Base-by-base conservation (phyloP, 1,284 basidiomycete genomes). In the Heliocybe sulcata region DNA sequence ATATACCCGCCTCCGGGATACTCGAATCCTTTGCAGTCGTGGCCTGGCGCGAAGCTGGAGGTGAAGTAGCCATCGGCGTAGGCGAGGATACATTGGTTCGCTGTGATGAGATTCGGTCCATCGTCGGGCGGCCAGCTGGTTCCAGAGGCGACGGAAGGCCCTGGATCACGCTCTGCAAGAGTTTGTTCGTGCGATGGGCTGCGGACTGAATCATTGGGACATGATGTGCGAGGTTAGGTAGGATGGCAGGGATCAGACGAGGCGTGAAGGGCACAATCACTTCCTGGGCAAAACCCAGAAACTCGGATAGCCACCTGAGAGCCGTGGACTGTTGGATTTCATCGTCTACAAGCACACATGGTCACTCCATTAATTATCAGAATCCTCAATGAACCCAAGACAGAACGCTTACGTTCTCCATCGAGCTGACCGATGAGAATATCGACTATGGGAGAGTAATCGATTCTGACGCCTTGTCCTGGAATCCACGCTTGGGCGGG, bases 201-300 rank as follows among this genome's bases (percentile, higher is more conserved):
- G 91, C 90, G 0, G 81, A 78, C 63, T 95, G 92, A 58, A 99
- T 98, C 74, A 91, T 89, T 0, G 86, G 77, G 53, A 88, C 88
- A 63, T 94, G 91, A 61, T 96, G 94, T 0, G 97, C 94, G 33
- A 99, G 84, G 65, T 94, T 97, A 1, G 94, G 94, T 14, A 99
- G 80, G 57, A 99, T 90, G 14, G 92, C 92, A 4, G 90, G 88
- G 49, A 99, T 90, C 42, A 99, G 83, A 33, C 91, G 84, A 1
- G 97, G 94, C 0, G 94, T 95, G 65, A 98, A 98, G 1, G 93
- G 91, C 23, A 99, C 84, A 74, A 98, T 91, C 52, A 97, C 92
- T 63, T 93, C 90, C 58, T 91, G 86, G 4, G 89, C 89, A 61
- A 98, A 94, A 45, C 79, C 80, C 19, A 99, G 74, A 69, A 99